A percentile compares a stretch with the other conserved stretches of the same genome.
These are phyloP conservation scores for Aspergillus sp. DNA, from an alignment of 2,329 filamentous ascomycete genomes.

Conservation along the genomic window DNA sequence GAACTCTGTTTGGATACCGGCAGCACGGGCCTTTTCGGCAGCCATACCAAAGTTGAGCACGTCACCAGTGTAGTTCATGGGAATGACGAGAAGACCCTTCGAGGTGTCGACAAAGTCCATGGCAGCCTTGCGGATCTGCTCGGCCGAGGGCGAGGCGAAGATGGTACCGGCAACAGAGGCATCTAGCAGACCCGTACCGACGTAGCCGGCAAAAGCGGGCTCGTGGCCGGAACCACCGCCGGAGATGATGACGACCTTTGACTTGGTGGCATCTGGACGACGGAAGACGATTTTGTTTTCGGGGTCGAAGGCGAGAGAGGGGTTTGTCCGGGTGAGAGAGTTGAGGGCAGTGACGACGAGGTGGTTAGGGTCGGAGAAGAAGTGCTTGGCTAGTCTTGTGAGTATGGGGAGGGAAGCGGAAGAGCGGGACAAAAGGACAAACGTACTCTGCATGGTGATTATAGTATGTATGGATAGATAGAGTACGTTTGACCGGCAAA, in stretches of 20 bases:
- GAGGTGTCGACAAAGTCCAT: slow-evolving; percentile 65
- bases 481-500: background rate
- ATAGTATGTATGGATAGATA: background rate
- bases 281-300: slow-evolving; percentile 82
- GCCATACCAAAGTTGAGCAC: slow-evolving; percentile 91
- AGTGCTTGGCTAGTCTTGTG: slow-evolving; percentile 61
- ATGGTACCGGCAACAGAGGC: slow-evolving; percentile 83
- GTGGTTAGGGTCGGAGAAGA: slow-evolving; percentile 76
- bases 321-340: slow-evolving; percentile 77
- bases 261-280: slow-evolving; percentile 50
- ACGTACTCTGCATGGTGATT: slow-evolving; percentile 34
- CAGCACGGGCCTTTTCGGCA: slow-evolving; percentile 83
- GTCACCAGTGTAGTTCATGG: slow-evolving; percentile 93
- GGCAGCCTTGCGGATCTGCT: slow-evolving; percentile 76
- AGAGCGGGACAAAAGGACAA: slow-evolving; percentile 2
- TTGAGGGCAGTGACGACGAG: slow-evolving; percentile 74
- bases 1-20: slow-evolving; percentile 76
- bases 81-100: slow-evolving; percentile 77
- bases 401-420: slow-evolving; percentile 6
- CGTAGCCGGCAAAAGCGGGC: slow-evolving; percentile 79
- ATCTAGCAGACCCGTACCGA: slow-evolving; percentile 73
- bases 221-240: slow-evolving; percentile 90
- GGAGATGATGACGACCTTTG: slow-evolving; percentile 71
- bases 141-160: slow-evolving; percentile 74
- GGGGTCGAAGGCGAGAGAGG: slow-evolving; percentile 70